phyloP scores from a whole-genome alignment of 164 flowering plant species.

The Nymphaea colorata region DNA sequence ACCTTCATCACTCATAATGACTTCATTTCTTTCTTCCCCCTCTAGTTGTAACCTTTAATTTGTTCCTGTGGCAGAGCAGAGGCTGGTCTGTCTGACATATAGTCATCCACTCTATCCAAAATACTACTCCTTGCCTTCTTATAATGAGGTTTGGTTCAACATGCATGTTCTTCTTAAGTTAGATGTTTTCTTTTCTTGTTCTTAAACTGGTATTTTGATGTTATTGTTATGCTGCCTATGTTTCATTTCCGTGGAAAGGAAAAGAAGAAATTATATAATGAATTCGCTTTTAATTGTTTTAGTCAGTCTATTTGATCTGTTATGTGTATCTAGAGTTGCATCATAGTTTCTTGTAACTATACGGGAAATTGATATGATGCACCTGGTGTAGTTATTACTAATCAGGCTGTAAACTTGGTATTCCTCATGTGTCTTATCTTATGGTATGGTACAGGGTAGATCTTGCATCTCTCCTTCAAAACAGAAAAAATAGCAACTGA shows the following conservation, averaged over 20 bases:
- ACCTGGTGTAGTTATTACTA: too few relatives aligned
- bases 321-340: background rate
- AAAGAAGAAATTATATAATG: background rate
- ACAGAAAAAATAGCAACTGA: too few relatives aligned
- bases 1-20: too few relatives aligned
- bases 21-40: background rate
- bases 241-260: background rate
- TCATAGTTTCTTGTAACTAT: too few relatives aligned
- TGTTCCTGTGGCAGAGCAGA: slow-evolving; percentile 53
- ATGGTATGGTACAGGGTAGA: too few relatives aligned
- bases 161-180: background rate
- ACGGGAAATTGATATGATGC: too few relatives aligned
- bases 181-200: background rate
- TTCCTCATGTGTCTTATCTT: too few relatives aligned
- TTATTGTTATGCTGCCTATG: background rate
- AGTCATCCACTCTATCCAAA: slow-evolving; percentile 48
- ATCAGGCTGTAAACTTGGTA: too few relatives aligned
- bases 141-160: slow-evolving; percentile 14
- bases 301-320: background rate
- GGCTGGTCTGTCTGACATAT: slow-evolving; percentile 55
- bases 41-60: background rate
- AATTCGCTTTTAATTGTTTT: background rate
- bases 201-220: background rate
- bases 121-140: slow-evolving; percentile 28
- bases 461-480: too few relatives aligned